These are phyloP conservation scores for Taxillus chinensis DNA, from an alignment of 164 flowering plant genomes.

Conservation along the genomic window DNA sequence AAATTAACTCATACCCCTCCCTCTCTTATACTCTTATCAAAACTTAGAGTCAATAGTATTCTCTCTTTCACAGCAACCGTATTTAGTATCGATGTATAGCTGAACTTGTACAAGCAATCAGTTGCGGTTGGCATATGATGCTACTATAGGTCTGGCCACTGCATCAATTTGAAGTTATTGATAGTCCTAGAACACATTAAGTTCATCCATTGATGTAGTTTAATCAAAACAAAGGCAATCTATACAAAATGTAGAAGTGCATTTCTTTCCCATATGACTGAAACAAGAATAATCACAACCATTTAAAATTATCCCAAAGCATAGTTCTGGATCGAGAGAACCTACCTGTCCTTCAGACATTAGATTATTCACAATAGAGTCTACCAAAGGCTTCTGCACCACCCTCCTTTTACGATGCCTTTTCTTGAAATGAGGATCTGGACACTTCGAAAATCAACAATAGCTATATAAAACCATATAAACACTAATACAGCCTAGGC, in stretches of 20 bases:
- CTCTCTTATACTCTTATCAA: too few species aligned
- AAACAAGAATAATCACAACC: background rate
- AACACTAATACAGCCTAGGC: too few species aligned
- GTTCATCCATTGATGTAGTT: too few species aligned
- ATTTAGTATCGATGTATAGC: too few species aligned
- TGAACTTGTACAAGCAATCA: too few species aligned
- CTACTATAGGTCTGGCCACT: too few species aligned
- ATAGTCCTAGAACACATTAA: too few species aligned
- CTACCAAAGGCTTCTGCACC: slow-evolving; percentile 70
- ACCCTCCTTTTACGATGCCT: slow-evolving; percentile 90
- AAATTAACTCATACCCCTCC: too few species aligned
- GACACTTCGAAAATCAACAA: slow-evolving; percentile 50
- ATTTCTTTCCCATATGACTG: background rate
- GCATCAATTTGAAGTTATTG: too few species aligned
- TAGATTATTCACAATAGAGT: slow-evolving; percentile 50
- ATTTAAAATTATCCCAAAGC: background rate
- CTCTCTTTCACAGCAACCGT: too few species aligned
- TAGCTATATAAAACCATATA: background rate
- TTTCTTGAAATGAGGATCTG: slow-evolving; percentile 96
- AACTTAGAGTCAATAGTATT: too few species aligned
- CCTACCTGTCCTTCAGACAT: slow-evolving; percentile 69
- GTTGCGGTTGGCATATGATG: too few species aligned
- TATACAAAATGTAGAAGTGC: background rate
- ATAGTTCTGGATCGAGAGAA: background rate
- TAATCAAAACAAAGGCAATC: background rate